These are phyloP conservation scores for Penicillium sclerotiorum DNA, from an alignment of 2,329 filamentous ascomycete genomes.

Conservation along the genomic window DNA sequence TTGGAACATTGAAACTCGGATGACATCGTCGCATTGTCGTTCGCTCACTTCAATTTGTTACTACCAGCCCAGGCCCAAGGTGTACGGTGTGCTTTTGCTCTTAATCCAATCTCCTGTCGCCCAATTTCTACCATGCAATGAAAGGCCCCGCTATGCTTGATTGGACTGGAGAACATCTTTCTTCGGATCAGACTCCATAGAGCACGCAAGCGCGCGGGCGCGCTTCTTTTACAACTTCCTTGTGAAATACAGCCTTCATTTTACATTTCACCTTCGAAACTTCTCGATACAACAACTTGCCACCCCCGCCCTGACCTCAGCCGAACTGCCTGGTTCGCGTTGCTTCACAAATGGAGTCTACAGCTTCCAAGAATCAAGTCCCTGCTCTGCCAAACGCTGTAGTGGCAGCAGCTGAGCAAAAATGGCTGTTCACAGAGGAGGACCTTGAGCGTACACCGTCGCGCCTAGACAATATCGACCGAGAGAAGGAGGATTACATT, in stretches of 20 bases:
- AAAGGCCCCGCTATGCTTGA: constrained; percentile 11
- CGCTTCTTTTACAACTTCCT: constrained; percentile 11
- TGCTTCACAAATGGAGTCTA: constrained; percentile 30
- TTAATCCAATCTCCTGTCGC: background rate
- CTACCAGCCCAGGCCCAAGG: too few species aligned
- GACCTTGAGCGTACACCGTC: constrained; percentile 84
- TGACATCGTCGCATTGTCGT: background rate
- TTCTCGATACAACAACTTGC: background rate
- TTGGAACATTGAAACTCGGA: background rate
- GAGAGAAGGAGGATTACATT: constrained; percentile 75
- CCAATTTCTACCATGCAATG: constrained; percentile 7
- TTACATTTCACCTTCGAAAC: too few species aligned
- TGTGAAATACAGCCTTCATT: too few species aligned
- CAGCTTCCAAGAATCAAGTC: constrained; percentile 32
- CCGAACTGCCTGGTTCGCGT: background rate
- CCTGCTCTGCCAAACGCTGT: constrained; percentile 49
- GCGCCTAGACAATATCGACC: constrained; percentile 76
- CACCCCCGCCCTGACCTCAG: background rate
- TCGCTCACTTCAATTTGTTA: background rate
- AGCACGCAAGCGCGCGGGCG: constrained; percentile 22
- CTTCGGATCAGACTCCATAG: constrained; percentile 14
- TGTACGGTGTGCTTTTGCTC: too few species aligned
- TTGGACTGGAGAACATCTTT: constrained; percentile 11
- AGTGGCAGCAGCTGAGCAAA: constrained; percentile 60
- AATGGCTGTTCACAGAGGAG: constrained; percentile 88